Conservation (phyloP, 1,139 yeast species). For the Saccharomyces hybrid region DNA sequence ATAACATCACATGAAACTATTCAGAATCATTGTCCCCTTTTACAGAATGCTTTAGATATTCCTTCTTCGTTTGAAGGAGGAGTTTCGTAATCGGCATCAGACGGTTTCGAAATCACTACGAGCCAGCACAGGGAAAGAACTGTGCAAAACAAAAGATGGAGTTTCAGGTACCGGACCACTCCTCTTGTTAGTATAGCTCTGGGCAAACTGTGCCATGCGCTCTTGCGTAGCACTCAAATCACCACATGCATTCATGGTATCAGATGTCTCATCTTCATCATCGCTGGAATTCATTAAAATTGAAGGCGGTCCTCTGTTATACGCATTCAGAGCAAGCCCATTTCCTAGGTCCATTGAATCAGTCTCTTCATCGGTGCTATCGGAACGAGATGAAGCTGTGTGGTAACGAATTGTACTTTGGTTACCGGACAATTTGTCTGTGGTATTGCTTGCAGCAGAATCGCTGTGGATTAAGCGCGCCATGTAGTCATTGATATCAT, state of each 20-base stretch:
- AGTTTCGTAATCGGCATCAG: neutral
- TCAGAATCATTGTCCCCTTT: neutral
- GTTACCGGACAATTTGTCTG: neutral
- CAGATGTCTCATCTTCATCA: slow-evolving; percentile 13
- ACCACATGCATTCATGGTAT: slow-evolving; percentile 10
- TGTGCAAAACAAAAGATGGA: neutral
- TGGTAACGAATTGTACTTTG: neutral
- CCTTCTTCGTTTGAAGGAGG: neutral
- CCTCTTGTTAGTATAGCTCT: slow-evolving; percentile 13
- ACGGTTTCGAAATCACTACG: neutral
- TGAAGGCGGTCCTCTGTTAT: slow-evolving; percentile 30
- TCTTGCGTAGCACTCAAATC: slow-evolving; percentile 20
- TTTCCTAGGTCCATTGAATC: slow-evolving; percentile 30
- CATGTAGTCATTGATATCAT: slow-evolving; percentile 24
- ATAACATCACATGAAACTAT: neutral
- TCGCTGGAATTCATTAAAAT: slow-evolving; percentile 23
- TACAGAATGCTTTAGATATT: neutral
- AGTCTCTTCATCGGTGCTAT: slow-evolving; percentile 4
- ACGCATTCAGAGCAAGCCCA: slow-evolving; percentile 28
- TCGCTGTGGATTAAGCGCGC: slow-evolving; percentile 21
- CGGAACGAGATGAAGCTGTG: neutral
- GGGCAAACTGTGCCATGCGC: slow-evolving; percentile 26
- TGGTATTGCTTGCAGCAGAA: slow-evolving; percentile 6
- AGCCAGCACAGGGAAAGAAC: neutral
- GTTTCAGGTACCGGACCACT: neutral